Evolutionary conservation across 1,284 basidiomycete species (phyloP), one percentile per base, ranked within the genome.

Genomic region (Agroathelia rolfsii): DNA sequence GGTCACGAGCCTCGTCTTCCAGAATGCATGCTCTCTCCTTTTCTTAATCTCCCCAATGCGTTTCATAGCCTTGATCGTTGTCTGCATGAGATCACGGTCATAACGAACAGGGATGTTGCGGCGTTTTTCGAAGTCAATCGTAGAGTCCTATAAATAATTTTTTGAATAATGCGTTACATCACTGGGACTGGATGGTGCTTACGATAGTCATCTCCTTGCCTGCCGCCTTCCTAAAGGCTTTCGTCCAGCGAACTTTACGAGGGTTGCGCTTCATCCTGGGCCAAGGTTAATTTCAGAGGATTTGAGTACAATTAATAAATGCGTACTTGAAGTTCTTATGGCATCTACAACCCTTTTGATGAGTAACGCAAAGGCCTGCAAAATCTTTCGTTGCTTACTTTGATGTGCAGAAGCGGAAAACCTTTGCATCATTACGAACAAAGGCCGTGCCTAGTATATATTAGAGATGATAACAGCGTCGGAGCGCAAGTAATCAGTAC

Each of bases 151-250:
- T 19, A 33, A 20, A 39, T 25, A 28, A 27, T 24, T 27, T 9
- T 24, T 28, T 27, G 6, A 5, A 22, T 6, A 22, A 36, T 11
- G 10, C 17, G 34, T 12, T 25, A 15, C 16, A 31, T 9, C 5
- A n/a, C 24, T 27, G 22, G 12, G 32, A 11, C 36, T 26, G n/a
- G 16, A 23, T 22, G 14, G 32, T 22, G 8, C 85, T 58, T 51
- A 93, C 90, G 51, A 99, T 86, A 9, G 88, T 94, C 95, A 99
- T 99, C 65, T 99, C 95, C 66, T 98, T 99, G 43, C 95, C 95
- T 38, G 92, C 88, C 15, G 95, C 90, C 58, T 94, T 96, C 48
- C 95, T 76, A 76, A 99, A 99, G 11, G 95, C 95, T 62, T 99
- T 99, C 35, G 95, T 99, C 95, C 95, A 99, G 50, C 89, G 76